A percentile compares a stretch with the other conserved stretches of the same genome.
Evolutionary conservation across 495 filamentous ascomycete genomes (phyloP).

Genomic region (Choiromyces venosus): DNA sequence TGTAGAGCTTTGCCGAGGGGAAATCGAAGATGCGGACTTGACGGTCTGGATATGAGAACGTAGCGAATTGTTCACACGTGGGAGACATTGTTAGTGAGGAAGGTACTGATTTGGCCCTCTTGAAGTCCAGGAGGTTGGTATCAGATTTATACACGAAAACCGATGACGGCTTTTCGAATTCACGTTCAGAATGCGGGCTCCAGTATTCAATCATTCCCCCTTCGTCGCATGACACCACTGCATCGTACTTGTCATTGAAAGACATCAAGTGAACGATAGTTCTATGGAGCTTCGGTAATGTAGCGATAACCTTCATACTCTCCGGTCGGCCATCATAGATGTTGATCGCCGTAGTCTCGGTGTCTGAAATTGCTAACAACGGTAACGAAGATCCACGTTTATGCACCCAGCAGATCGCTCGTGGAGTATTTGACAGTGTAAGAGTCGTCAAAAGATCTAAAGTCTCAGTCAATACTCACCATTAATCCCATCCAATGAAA

Average conservation of each 20-base stretch:
- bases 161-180: constrained; percentile 83
- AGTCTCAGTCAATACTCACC: constrained; percentile 9
- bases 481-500: not conserved
- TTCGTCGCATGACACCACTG: constrained; percentile 82
- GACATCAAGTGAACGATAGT: constrained; percentile 74
- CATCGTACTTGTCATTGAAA: constrained; percentile 84
- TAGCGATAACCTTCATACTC: constrained; percentile 62
- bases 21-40: constrained; percentile 93
- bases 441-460: constrained; percentile 76
- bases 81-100: constrained; percentile 82
- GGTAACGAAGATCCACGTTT: constrained; percentile 79
- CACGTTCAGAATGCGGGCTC: constrained; percentile 58
- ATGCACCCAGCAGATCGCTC: constrained; percentile 89
- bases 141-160: constrained; percentile 89
- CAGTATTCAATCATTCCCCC: constrained; percentile 97
- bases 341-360: constrained; percentile 61
- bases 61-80: constrained; percentile 74
- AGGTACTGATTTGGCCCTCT: constrained; percentile 77
- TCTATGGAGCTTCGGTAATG: constrained; percentile 67
- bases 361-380: constrained; percentile 82
- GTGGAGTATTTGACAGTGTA: constrained; percentile 64
- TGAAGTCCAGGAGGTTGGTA: constrained; percentile 94
- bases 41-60: constrained; percentile 88
- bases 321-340: constrained; percentile 90
- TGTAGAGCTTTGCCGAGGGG: constrained; percentile 73